Conservation (phyloP, 2,329 filamentous ascomycete genomes). For the Microsporum audouinii region DNA sequence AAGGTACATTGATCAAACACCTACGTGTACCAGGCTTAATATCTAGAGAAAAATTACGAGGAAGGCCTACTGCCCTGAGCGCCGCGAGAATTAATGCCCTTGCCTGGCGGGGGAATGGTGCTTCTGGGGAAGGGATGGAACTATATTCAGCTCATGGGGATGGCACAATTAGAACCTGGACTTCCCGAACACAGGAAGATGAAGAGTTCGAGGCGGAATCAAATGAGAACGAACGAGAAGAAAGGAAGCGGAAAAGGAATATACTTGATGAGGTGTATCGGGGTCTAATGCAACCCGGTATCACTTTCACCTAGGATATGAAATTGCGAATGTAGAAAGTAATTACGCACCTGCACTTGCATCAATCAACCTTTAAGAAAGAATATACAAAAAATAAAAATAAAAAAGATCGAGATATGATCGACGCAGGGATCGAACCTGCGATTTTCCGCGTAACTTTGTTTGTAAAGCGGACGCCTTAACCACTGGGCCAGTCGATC, state of each 20-base stretch:
- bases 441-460: conserved; percentile 30
- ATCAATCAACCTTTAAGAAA: not conserved
- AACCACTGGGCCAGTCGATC: conserved; percentile 33
- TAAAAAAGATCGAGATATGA: conserved; percentile 18
- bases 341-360: too few relatives aligned
- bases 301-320: conserved; percentile 45
- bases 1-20: conserved; percentile 60
- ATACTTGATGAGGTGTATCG: conserved; percentile 69
- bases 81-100: conserved; percentile 60
- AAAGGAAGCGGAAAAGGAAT: conserved; percentile 59
- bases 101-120: conserved; percentile 58
- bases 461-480: conserved; percentile 33
- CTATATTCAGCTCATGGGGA: conserved; percentile 77
- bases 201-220: conserved; percentile 35
- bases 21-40: conserved; percentile 53
- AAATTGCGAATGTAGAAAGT: too few relatives aligned
- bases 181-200: conserved; percentile 46
- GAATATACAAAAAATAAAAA: not conserved
- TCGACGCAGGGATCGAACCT: conserved; percentile 38
- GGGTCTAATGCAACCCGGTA: conserved; percentile 59
- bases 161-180: conserved; percentile 72
- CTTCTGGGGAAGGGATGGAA: conserved; percentile 47
- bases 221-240: conserved; percentile 40
- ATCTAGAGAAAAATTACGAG: conserved; percentile 25
- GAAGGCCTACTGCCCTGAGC: conserved; percentile 37